phyloP scores from a whole-genome alignment of 2,329 filamentous ascomycete species.

The Epichloe glyceriae region DNA sequence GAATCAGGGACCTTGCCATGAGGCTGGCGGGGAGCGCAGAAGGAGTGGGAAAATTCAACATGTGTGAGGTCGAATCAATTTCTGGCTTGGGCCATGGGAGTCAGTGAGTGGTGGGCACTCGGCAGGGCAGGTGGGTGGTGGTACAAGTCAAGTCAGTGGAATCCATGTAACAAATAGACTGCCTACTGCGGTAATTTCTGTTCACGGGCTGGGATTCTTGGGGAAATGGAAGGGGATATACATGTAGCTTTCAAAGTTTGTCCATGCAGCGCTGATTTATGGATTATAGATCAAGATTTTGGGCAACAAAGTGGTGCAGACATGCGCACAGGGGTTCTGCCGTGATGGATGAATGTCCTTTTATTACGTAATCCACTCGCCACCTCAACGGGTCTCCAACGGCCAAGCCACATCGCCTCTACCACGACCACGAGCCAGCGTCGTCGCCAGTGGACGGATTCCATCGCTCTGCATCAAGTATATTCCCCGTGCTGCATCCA shows the following conservation, averaged over 20 bases:
- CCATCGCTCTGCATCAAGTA: background rate
- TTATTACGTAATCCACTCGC: too few species aligned
- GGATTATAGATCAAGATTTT: background rate
- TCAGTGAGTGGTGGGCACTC: too few species aligned
- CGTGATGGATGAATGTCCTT: too few species aligned
- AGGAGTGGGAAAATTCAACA: background rate
- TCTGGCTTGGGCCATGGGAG: background rate
- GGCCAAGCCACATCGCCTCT: conserved; percentile 9
- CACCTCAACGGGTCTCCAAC: too few species aligned
- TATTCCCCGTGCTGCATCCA: background rate
- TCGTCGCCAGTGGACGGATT: background rate
- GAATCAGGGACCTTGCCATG: too few species aligned
- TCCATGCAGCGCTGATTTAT: background rate
- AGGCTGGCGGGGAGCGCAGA: background rate
- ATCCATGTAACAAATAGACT: too few species aligned
- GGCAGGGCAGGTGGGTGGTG: too few species aligned
- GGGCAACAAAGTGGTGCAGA: background rate
- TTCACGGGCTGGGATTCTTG: too few species aligned
- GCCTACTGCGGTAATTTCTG: too few species aligned
- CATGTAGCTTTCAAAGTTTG: background rate
- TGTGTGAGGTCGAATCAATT: background rate
- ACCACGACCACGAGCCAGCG: background rate
- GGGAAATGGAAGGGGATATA: background rate
- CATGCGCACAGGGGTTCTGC: too few species aligned
- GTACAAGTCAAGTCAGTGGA: too few species aligned